Conservation (phyloP, 2,329 filamentous ascomycete species). For the Cladophialophora yegresii region DNA sequence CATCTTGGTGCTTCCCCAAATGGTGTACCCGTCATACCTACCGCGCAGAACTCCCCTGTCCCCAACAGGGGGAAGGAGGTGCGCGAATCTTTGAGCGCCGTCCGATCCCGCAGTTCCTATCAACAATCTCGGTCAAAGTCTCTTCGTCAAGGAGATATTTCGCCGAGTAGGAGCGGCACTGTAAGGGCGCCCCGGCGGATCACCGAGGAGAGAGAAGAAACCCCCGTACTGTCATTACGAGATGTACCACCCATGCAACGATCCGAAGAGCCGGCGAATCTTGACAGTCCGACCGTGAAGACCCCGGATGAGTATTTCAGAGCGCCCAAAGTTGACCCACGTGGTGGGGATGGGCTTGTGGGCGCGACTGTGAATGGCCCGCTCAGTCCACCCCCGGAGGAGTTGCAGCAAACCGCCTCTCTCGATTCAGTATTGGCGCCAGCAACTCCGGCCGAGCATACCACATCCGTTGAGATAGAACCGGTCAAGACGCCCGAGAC, state of each 20-base stretch:
- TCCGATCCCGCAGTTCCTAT: conserved; percentile 61
- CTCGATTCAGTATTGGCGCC: conserved; percentile 41
- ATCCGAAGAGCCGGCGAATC: conserved; percentile 40
- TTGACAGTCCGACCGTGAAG: conserved; percentile 54
- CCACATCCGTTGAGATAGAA: conserved; percentile 8
- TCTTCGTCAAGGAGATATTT: conserved; percentile 58
- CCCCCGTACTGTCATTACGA: conserved; percentile 32
- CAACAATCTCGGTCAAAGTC: conserved; percentile 57
- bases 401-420: conserved; percentile 41
- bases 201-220: conserved; percentile 56
- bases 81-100: conserved; percentile 78
- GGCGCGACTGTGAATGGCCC: conserved; percentile 64
- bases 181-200: conserved; percentile 54
- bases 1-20: conserved; percentile 79
- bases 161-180: conserved; percentile 58
- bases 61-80: conserved; percentile 84
- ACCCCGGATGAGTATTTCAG: conserved; percentile 68
- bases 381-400: conserved; percentile 46
- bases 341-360: conserved; percentile 41
- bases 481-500: conserved; percentile 26
- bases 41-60: conserved; percentile 71
- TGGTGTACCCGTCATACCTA: conserved; percentile 77
- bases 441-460: conserved; percentile 35
- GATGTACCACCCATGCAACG: conserved; percentile 42
- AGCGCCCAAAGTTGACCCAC: conserved; percentile 40